Base-by-base conservation (phyloP, 345 rosid species). In the Microcos paniculata region DNA sequence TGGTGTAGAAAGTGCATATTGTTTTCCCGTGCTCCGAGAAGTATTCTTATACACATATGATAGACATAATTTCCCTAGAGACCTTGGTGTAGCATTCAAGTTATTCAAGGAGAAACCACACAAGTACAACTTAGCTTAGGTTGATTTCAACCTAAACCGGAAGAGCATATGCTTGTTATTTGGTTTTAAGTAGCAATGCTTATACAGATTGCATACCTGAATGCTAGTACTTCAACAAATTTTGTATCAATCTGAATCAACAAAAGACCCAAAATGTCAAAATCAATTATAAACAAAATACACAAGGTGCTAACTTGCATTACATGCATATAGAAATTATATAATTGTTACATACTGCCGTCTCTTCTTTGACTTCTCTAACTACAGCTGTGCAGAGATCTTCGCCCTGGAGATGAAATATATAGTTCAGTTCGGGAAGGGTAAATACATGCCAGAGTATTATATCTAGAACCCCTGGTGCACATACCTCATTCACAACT, bases 361-460 rank as follows among this genome's bases (percentile, higher is more conserved):
- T 96, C 85, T 90, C 99, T 90, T 96, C 97, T 83, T 93, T 89
- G 52, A 86, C 97, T 85, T 93, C 99, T 83, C 99, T 89, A 16
- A 89, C 84, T 18, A 93, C 96, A 66, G 97, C 94, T 35, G 64
- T 81, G 77, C 83, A 85, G 59, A 96, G 78, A 80, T 92, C 93
- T 81, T 96, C 97, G 28, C 98, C 99, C 98, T 96, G 82, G 19
- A 79, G 71, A 78, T 24, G 23, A 65, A 10, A 33, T 35, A 76
- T 35, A 35, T 35, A 35, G 56, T 33, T 74, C 23, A 35, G 51
- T 33, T 74, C 23, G 30, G 18, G 26, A 11, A 58, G 15, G 48
- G 42, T 48, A 62, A 35, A 69, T 11, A 46, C 21, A 52, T 26
- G 21, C 4, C n/a, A 56, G 31, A 26, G 23, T 38, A 40, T 24